Evolutionary conservation across 371 early-diverging fungal genomes (phyloP), one percentile per base, ranked within the genome.

Genomic region (Apophysomyces variabilis): DNA sequence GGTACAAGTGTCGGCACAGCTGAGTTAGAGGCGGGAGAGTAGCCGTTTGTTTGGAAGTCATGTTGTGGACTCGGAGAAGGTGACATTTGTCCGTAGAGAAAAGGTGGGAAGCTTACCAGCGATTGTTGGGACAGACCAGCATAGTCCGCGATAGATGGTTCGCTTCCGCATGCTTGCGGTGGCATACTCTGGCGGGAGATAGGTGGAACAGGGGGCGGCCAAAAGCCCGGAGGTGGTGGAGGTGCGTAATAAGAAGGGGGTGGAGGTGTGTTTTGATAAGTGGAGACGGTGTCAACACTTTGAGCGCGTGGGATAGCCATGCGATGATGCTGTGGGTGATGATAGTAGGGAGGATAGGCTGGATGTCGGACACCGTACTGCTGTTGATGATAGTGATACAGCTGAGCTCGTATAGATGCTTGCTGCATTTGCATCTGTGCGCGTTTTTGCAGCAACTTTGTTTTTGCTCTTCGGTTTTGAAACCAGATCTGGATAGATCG

Each of bases 401-500:
- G 60, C 38, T 73, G 73, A 8, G 73, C 73, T 58, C 73, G 69
- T 38, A 75, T 71, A 5, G 75, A 71, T n/a, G 71, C 75, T 47
- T 75, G 71, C 38, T 75, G 76, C 64, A 72, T 72, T 60, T 82
- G 79, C 70, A 79, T 78, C 64, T 86, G 84, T 43, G 86, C 78
- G 41, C 84, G 69, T 67, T 86, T 85, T 67, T 86, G 87, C 68
- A 84, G 85, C 65, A 84, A 90, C 80, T 95, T 96, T 8, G 90
- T 90, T 76, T 96, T 97, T 12, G 97, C 96, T 64, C 99, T 87
- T 74, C 95, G 86, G 85, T 99, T 99, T 78, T 99, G 99, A 84
- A 99, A 99, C 99, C 99, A 99, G 64, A 99, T 96, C 77, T 98
- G 97, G 62, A 99, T 95, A 5, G 95, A 90, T 69, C 95, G 86